Conservation (phyloP, 805 yeast species). For the Saccharomycopsis lassenensis region DNA sequence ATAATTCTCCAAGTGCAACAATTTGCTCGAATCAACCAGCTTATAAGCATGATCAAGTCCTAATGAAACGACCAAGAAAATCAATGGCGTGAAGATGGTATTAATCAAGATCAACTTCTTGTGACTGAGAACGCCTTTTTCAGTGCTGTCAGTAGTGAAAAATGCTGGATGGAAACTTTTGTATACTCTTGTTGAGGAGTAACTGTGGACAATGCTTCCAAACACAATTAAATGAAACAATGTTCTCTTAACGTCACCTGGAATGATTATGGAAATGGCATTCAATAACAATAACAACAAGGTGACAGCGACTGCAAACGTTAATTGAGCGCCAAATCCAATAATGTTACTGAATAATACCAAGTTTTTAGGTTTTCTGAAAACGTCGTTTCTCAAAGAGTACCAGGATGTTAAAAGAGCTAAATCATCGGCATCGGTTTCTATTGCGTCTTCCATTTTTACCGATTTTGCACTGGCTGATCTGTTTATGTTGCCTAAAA, state of each 20-base stretch:
- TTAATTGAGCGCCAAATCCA: conserved; percentile 12
- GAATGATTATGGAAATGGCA: conserved; percentile 5
- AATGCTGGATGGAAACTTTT: conserved; percentile 7
- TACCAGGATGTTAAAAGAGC: conserved; percentile 4
- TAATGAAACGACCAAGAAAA: conserved; percentile 10
- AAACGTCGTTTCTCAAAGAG: conserved; percentile 9
- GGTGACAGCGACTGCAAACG: not conserved
- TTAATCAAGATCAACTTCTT: conserved; percentile 15
- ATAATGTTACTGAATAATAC: conserved; percentile 7
- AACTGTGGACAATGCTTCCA: conserved; percentile 12
- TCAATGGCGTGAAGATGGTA: conserved; percentile 20
- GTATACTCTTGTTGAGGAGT: conserved; percentile 14
- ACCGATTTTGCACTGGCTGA: too few species aligned
- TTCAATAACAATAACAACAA: conserved; percentile 5
- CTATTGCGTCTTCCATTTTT: too few species aligned
- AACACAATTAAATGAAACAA: conserved; percentile 4
- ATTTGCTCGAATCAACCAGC: conserved; percentile 21
- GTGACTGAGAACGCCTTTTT: conserved; percentile 1
- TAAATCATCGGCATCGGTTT: not conserved
- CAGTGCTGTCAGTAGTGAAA: not conserved
- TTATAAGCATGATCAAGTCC: conserved; percentile 19
- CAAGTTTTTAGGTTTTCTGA: conserved; percentile 8
- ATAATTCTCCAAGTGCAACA: conserved; percentile 11
- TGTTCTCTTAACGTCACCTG: conserved; percentile 7
- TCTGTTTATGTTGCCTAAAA: too few species aligned